Evolutionary conservation across 306 rosid species (phyloP), one percentile per base, ranked within the genome.

Genomic region (Betula pendula): DNA sequence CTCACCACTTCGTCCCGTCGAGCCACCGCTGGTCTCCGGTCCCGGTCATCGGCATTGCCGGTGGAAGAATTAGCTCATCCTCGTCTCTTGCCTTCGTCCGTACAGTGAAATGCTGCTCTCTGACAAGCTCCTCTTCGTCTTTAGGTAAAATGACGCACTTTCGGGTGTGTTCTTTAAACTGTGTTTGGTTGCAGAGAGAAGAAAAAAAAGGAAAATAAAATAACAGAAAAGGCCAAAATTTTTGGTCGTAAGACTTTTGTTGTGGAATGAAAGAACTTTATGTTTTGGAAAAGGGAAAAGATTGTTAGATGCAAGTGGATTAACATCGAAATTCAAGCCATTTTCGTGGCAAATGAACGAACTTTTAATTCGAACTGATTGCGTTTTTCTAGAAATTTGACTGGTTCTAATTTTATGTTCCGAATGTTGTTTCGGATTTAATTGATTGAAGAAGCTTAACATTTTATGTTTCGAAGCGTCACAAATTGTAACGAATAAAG

Each of bases 71-170:
- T n/a, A n/a, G 66, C 68, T 22, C 81, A 52, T 58, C 53, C 31
- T 84, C 81, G 12, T 84, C 81, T 11, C 77, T 74, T 9, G 15
- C 85, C 50, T 42, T 74, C 60, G 47, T 29, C 29, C 42, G 68
- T 13, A 59, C 68, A 19, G 19, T 79, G 82, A 89, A 69, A 72
- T 86, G 90, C 59, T 77, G 82, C 63, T 70, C 87, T 70, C 22
- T 79, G 33, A 14, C 81, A 33, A 55, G 27, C 47, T 27, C 81
- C 13, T 68, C 75, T 4, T 3, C 13, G 42, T 38, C 70, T 65
- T 65, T 65, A 65, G 86, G 92, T 93, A 33, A 38, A 67, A 75
- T 55, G 31, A 10, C 29, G n/a, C 31, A 24, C 31, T 50, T 55
- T 55, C 4, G 14, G 14, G 29, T 3, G 62, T 55, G 15, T 55